phyloP scores from a whole-genome alignment of 805 yeast species.

The Sporopachydermia quercuum region DNA sequence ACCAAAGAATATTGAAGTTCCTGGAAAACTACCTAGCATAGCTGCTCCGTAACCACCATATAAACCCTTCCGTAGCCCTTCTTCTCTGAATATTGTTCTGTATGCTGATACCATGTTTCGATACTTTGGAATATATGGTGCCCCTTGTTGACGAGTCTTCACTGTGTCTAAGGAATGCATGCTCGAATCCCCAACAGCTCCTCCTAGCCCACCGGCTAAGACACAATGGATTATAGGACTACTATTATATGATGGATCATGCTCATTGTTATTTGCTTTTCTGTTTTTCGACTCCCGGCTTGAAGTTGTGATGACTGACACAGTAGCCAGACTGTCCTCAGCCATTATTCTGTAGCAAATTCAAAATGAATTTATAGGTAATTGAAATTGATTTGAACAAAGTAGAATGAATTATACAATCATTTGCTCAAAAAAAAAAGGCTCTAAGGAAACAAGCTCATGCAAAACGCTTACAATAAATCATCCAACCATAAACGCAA shows the following conservation, averaged over 20 bases:
- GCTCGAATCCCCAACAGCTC: constrained; percentile 76
- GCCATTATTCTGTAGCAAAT: no score
- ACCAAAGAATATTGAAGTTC: constrained; percentile 87
- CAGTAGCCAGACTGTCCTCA: no score
- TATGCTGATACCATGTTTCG: constrained; percentile 65
- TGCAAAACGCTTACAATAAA: no score
- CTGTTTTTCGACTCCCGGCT: no score
- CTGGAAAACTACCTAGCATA: constrained; percentile 81
- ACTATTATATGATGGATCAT: constrained; percentile 3
- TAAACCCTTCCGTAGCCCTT: constrained; percentile 72
- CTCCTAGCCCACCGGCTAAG: constrained; percentile 91
- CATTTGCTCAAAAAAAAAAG: no score
- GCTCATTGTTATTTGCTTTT: no score
- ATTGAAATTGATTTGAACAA: no score
- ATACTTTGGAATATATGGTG: constrained; percentile 53
- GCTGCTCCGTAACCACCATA: constrained; percentile 93
- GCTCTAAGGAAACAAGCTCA: no score
- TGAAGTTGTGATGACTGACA: no score
- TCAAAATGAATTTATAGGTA: no score
- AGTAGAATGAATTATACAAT: no score
- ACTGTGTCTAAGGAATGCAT: constrained; percentile 97
- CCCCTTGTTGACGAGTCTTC: constrained; percentile 96
- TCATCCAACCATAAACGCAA: no score
- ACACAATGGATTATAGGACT: constrained; percentile 45
- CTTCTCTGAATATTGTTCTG: constrained; percentile 58